Evolutionary conservation across 106 monocot species (phyloP), one percentile per base, ranked within the genome.

Genomic region (Iris macrosiphon): DNA sequence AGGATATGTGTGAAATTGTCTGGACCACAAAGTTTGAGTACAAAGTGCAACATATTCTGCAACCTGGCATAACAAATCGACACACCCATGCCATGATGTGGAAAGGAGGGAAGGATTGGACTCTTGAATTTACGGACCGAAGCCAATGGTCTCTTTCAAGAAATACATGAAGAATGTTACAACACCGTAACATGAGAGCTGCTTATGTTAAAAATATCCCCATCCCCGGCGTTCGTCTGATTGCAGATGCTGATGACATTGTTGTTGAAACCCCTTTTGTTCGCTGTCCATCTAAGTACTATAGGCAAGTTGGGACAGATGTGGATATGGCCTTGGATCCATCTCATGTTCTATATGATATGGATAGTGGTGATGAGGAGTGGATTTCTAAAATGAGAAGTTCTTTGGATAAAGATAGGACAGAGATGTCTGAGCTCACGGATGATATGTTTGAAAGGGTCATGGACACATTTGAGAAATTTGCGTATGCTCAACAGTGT

Each of bases 11-110:
- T 89, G 29, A 89, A 86, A 57, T 22, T 96, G 52, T 75, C 75
- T 45, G 84, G 89, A 51, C 33, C 45, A 74, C 61, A 17, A 85
- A 75, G 38, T 85, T 74, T 71, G 59, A 28, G 1, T 52, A 82
- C 72, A 79, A 80, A 71, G 79, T 71, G 20, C 63, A 76, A 12
- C 95, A 89, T 39, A 40, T 79, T 61, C 45, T 96, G 58, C 95
- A 89, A 45, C 85, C 89, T 56, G 95, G 95, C 14, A 55, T 66
- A 59, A 77, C 89, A 53, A 96, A 96, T 49, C 85, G 95, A 1
- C 81, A 74, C 54, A 89, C 89, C 32, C 89, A 90, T 82, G 95
- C 95, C 33, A 96, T 96, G 95, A 85, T 96, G 77, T 96, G 95
- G 95, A 89, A 83, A 72, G 95, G 85, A 45, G 95, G 85, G 49